Conservation (phyloP, 148 eudicot species). For the Rhododendron vialii region DNA sequence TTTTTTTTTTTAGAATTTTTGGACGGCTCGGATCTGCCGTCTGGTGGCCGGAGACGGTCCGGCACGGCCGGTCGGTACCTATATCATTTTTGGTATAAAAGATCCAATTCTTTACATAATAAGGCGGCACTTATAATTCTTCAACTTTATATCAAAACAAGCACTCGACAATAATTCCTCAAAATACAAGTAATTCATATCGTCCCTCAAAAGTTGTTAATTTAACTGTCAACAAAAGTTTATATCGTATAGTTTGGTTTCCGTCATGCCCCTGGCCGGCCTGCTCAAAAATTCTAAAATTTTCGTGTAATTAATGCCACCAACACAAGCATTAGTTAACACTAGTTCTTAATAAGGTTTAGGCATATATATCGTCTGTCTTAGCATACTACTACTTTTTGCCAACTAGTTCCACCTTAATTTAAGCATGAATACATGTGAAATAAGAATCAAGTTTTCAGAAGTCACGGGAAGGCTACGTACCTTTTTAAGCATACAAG, state of each 20-base stretch:
- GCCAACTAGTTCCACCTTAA: background rate
- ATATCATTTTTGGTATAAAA: no score
- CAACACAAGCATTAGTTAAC: background rate
- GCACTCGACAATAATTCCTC: background rate
- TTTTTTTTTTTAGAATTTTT: no score
- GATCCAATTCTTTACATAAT: background rate
- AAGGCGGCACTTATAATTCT: background rate
- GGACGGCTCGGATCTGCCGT: no score
- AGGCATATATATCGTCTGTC: background rate
- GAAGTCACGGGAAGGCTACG: background rate
- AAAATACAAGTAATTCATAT: no score
- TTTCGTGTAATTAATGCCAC: background rate
- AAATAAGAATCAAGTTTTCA: background rate
- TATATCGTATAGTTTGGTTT: background rate
- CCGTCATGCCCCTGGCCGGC: background rate
- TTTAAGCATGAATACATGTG: background rate
- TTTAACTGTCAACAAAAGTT: background rate
- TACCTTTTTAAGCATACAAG: background rate
- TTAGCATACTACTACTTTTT: background rate
- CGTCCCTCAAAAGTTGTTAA: background rate
- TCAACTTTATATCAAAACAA: background rate
- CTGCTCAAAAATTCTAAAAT: background rate
- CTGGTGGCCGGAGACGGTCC: no score
- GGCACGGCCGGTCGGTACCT: no score
- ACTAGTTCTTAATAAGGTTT: background rate